Conservation (phyloP, 306 rosid genomes). For the Casuarina glauca region DNA sequence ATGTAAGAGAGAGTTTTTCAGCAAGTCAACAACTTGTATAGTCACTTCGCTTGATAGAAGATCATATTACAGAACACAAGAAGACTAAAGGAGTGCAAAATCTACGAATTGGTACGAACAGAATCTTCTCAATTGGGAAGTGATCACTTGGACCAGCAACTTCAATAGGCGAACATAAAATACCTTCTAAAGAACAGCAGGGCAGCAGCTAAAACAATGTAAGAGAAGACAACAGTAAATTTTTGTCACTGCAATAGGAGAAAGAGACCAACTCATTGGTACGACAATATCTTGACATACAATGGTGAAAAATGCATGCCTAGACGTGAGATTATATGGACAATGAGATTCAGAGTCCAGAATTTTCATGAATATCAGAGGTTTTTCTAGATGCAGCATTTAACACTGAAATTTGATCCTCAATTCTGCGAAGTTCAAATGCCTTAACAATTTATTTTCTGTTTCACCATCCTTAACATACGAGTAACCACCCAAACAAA, state of each 20-base stretch:
- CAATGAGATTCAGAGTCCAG: no score
- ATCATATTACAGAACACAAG: neutral
- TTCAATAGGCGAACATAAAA: neutral
- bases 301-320: neutral
- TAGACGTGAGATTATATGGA: neutral
- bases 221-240: neutral
- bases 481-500: neutral
- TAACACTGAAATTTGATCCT: no score
- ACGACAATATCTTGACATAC: neutral
- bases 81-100: neutral
- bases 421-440: no score
- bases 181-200: neutral
- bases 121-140: neutral
- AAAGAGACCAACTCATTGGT: neutral
- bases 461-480: neutral
- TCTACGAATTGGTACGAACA: neutral
- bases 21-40: neutral
- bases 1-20: neutral
- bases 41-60: neutral
- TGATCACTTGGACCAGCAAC: neutral
- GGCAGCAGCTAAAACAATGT: no score
- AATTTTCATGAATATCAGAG: no score
- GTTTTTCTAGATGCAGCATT: no score
- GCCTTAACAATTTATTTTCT: no score
- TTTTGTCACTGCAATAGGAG: neutral